Evolutionary conservation across 768 basidiomycete species (phyloP).

Genomic region (Gloeopeniophorella convolvens): DNA sequence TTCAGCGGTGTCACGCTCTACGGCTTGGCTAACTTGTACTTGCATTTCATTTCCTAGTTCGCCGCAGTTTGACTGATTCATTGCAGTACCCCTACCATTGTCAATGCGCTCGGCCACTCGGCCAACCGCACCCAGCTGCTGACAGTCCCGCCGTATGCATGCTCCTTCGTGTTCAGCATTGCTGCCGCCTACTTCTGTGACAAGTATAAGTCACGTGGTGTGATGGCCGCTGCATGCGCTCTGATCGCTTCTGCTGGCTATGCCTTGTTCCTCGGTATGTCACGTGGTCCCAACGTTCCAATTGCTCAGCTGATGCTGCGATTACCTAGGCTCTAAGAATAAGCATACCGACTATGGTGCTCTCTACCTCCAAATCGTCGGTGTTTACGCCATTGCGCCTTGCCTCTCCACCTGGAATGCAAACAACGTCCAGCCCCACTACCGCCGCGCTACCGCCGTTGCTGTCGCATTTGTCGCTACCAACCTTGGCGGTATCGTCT

Average conservation of each 20-base stretch:
- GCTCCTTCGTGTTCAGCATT: slow-evolving; percentile 23
- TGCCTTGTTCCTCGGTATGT: slow-evolving; percentile 18
- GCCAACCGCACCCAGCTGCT: slow-evolving; percentile 28
- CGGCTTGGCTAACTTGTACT: slow-evolving; percentile 26
- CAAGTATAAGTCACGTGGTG: slow-evolving; percentile 16
- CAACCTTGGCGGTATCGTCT: slow-evolving; percentile 18
- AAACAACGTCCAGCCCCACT: slow-evolving; percentile 30
- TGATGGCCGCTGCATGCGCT: slow-evolving; percentile 10
- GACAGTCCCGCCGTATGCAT: slow-evolving; percentile 29
- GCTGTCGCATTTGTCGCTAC: slow-evolving; percentile 23
- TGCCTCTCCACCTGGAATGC: slow-evolving; percentile 25
- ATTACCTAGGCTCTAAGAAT: slow-evolving; percentile 17
- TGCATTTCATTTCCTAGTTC: background rate
- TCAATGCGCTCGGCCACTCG: slow-evolving; percentile 26
- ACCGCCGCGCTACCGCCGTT: slow-evolving; percentile 28
- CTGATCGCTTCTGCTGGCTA: slow-evolving; percentile 18
- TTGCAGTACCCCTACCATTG: slow-evolving; percentile 26
- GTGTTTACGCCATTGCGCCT: slow-evolving; percentile 25
- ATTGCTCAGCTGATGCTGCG: background rate
- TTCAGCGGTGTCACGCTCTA: slow-evolving; percentile 40
- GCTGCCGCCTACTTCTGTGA: slow-evolving; percentile 17
- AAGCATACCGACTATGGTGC: slow-evolving; percentile 24
- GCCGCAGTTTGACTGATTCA: background rate
- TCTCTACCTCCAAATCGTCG: slow-evolving; percentile 28
- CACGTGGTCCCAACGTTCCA: too few species aligned